These are phyloP conservation scores for Oropetium thomaeum DNA, from an alignment of 176 grass and related monocot genomes.

Conservation along the genomic window DNA sequence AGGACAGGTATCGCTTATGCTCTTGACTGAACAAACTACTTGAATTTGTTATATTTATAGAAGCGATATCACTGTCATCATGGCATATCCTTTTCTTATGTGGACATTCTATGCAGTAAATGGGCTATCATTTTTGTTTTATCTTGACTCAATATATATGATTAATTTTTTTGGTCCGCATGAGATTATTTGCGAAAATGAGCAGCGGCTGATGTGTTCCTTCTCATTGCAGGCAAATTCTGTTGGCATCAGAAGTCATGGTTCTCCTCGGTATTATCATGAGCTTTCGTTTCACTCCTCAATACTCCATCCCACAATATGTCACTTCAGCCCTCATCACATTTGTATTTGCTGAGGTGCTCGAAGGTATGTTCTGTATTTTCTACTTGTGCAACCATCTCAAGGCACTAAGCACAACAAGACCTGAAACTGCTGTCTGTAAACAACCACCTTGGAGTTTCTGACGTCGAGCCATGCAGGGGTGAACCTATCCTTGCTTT, in stretches of 20 bases:
- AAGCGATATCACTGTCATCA: background rate
- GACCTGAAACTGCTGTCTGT: background rate
- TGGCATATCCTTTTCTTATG: background rate
- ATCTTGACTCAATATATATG: background rate
- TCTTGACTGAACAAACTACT: slow-evolving; percentile 5
- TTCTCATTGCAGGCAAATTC: slow-evolving; percentile 67
- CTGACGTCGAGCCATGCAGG: slow-evolving; percentile 39
- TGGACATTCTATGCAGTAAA: background rate
- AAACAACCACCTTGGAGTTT: background rate
- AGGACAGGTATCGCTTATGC: no score
- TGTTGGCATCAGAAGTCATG: slow-evolving; percentile 83
- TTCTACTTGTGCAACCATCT: background rate
- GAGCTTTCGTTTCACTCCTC: slow-evolving; percentile 71
- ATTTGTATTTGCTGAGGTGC: slow-evolving; percentile 89
- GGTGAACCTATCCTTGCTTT: slow-evolving; percentile 83
- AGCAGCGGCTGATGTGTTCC: background rate
- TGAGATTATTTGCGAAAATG: background rate
- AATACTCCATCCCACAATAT: slow-evolving; percentile 72
- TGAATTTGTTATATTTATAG: background rate
- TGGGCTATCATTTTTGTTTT: background rate
- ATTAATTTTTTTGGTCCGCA: background rate
- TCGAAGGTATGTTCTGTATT: slow-evolving; percentile 66
- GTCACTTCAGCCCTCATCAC: slow-evolving; percentile 82
- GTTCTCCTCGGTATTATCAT: slow-evolving; percentile 71
- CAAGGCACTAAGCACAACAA: background rate